A percentile compares a stretch with the other conserved stretches of the same genome.
Conservation (phyloP, 257 asterid species). For the Penstemon eatonii region DNA sequence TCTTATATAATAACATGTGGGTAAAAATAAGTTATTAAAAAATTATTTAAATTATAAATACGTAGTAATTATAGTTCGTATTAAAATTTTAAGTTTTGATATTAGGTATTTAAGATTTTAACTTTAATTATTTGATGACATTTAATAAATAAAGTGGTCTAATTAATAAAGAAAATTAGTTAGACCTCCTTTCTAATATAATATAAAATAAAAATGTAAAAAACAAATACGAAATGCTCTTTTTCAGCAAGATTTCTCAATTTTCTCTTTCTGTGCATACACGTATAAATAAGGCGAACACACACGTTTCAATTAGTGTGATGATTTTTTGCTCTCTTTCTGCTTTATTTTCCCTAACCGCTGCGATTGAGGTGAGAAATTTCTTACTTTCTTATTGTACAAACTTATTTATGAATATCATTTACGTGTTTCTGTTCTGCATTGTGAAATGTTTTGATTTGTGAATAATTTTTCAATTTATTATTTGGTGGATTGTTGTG, state of each 20-base stretch:
- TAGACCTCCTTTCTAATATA: not conserved
- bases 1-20: too few relatives aligned
- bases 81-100: too few relatives aligned
- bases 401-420: constrained; percentile 3
- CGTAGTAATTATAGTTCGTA: too few relatives aligned
- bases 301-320: constrained; percentile 25
- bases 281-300: constrained; percentile 25
- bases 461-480: not conserved
- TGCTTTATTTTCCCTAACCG: constrained; percentile 12
- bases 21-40: too few relatives aligned
- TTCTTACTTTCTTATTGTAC: not conserved
- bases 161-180: too few relatives aligned
- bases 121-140: too few relatives aligned
- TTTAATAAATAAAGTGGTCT: too few relatives aligned
- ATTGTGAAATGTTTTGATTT: not conserved
- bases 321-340: constrained; percentile 19
- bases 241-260: not conserved
- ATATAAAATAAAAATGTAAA: not conserved
- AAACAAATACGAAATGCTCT: not conserved
- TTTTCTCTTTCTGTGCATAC: constrained; percentile 18
- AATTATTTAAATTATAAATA: too few relatives aligned
- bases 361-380: constrained; percentile 36
- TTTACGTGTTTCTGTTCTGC: constrained; percentile 14
- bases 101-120: too few relatives aligned
- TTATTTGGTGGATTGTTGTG: constrained; percentile 12